Evolutionary conservation across 345 rosid species (phyloP), one percentile per base, ranked within the genome.

Genomic region (Boechera stricta): DNA sequence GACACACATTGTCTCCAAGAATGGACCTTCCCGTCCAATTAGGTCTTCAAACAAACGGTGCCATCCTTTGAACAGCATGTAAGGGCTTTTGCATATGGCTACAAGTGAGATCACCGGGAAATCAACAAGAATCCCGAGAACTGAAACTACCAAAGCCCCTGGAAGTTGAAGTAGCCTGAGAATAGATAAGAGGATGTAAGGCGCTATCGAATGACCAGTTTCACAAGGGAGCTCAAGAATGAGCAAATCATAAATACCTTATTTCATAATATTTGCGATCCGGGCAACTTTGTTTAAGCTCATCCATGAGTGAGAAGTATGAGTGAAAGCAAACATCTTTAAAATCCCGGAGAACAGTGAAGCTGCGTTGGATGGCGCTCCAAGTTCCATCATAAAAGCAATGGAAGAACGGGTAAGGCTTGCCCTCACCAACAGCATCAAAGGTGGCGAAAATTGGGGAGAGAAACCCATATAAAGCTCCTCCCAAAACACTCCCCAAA

Each of bases 41-140:
- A 95, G 89, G 69, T 95, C 99, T 4, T 88, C 96, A 85, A 90
- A 91, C 77, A 95, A 71, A 67, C 96, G 94, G 74, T 86, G 93
- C 99, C 98, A 95, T 24, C 99, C 99, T 78, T 88, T 95, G 72
- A 92, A 87, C 60, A 95, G 83, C 98, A 95, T 95, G 81, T 85
- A 91, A 60, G 94, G 91, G 79, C 98, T 87, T 85, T 95, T 92
- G 85, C 55, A 91, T 13, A 88, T 15, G 73, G 99, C 96, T 52
- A 91, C 76, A 13, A 91, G 24, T 47, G 99, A 85, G 79, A 95
- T 84, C 67, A 89, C 26, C 0, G 89, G 93, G 21, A 91, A 79
- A 84, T 91, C 98, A 49, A 90, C 82, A 60, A 90, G 0, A 57
- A 90, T 26, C 36, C 99, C 98, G 12, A 95, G 84, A 72, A 71